Conservation (phyloP, 345 rosid genomes). For the Heritiera fomes region DNA sequence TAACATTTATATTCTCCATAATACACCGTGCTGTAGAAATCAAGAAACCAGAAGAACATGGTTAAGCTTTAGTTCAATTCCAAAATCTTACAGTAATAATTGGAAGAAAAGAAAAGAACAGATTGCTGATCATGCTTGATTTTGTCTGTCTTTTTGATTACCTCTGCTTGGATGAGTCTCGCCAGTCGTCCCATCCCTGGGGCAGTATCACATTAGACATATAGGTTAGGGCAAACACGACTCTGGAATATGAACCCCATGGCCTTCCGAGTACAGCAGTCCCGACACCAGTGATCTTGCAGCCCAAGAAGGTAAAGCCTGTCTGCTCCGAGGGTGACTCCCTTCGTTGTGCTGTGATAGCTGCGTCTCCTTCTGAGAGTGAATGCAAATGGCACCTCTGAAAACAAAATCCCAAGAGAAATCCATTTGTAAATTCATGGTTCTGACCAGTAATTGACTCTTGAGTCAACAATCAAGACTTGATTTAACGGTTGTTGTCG, state of each 20-base stretch:
- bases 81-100: neutral
- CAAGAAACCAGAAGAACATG: constrained; percentile 6
- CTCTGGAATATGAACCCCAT: constrained; percentile 30
- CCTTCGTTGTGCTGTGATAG: constrained; percentile 24
- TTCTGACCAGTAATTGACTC: neutral
- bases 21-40: constrained; percentile 15
- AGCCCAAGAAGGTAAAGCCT: constrained; percentile 25
- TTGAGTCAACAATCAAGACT: too few relatives aligned
- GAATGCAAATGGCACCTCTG: constrained; percentile 27
- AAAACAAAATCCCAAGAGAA: neutral
- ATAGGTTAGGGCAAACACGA: constrained; percentile 19
- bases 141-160: neutral
- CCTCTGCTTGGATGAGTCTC: constrained; percentile 24
- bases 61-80: neutral
- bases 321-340: constrained; percentile 21
- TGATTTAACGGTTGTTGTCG: too few relatives aligned
- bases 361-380: constrained; percentile 8
- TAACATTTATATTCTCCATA: constrained; percentile 15
- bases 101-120: neutral
- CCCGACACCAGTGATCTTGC: constrained; percentile 23
- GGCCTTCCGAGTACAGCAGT: constrained; percentile 23
- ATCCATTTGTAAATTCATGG: neutral
- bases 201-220: constrained; percentile 24
- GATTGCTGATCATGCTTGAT: neutral
- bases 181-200: constrained; percentile 29